Conservation (phyloP, 2,329 filamentous ascomycete species). For the Cercospora sp. region DNA sequence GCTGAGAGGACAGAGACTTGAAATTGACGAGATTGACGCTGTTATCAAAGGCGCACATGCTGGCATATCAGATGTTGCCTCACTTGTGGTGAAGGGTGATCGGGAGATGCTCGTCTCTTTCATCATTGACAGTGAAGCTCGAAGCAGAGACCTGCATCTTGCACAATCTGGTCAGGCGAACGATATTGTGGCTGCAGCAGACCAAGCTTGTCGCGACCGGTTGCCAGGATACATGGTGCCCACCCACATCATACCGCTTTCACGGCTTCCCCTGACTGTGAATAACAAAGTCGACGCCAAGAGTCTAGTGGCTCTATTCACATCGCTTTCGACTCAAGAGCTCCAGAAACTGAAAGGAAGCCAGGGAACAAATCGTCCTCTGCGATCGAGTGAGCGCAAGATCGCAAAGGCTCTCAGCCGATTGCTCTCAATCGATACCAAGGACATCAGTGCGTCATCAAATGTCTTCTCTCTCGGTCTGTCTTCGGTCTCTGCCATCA, state of each 20-base stretch:
- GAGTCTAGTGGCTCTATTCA: constrained; percentile 66
- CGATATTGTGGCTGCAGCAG: constrained; percentile 33
- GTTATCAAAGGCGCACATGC: constrained; percentile 64
- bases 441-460: constrained; percentile 54
- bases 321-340: constrained; percentile 58
- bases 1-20: constrained; percentile 81
- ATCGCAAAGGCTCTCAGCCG: constrained; percentile 58
- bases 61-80: constrained; percentile 68
- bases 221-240: constrained; percentile 90
- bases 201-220: constrained; percentile 62
- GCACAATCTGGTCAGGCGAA: constrained; percentile 34
- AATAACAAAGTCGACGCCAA: constrained; percentile 89
- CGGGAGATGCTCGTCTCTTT: constrained; percentile 85
- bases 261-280: constrained; percentile 72
- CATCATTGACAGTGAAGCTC: constrained; percentile 43
- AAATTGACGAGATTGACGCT: constrained; percentile 89
- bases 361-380: constrained; percentile 25
- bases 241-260: constrained; percentile 73
- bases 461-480: constrained; percentile 85
- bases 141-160: constrained; percentile 37
- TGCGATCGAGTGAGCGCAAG: constrained; percentile 45
- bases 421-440: constrained; percentile 50
- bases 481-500: constrained; percentile 81
- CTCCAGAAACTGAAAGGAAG: constrained; percentile 56
- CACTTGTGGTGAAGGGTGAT: constrained; percentile 73